These are phyloP conservation scores for Aspergillus melleus DNA, from an alignment of 2,329 filamentous ascomycete genomes.

Conservation along the genomic window DNA sequence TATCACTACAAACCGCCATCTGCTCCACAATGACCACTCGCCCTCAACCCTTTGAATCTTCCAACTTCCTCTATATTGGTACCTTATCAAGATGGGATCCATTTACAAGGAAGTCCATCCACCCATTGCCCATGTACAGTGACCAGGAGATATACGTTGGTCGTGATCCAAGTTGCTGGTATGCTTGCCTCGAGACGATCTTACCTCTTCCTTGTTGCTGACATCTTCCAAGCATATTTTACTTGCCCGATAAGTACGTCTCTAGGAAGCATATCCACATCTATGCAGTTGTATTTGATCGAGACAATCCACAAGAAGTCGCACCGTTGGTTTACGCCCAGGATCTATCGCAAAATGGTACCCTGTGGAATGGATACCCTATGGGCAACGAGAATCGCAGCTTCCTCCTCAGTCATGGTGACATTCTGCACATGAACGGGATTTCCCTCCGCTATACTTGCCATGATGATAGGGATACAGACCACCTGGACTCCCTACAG, in stretches of 20 bases:
- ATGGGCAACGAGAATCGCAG: conserved; percentile 35
- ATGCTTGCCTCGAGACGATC: background rate
- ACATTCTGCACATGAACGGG: conserved; percentile 30
- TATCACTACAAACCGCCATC: background rate
- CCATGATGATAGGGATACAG: conserved; percentile 1
- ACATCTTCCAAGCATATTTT: conserved; percentile 30
- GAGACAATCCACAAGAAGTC: conserved; percentile 36
- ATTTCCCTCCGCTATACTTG: conserved; percentile 19
- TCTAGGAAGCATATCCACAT: conserved; percentile 46
- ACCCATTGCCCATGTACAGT: conserved; percentile 27
- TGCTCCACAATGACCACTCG: background rate
- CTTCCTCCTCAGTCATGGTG: conserved; percentile 41
- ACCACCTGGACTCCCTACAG: conserved; percentile 30
- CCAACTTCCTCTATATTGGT: conserved; percentile 19
- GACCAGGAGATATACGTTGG: conserved; percentile 38
- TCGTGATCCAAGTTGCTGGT: conserved; percentile 35
- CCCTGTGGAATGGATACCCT: conserved; percentile 38
- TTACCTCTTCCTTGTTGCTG: background rate
- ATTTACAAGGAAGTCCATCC: conserved; percentile 7
- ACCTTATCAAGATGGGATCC: conserved; percentile 25
- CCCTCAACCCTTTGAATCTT: background rate
- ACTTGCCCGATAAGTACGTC: conserved; percentile 33
- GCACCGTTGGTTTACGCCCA: conserved; percentile 46
- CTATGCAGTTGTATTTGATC: conserved; percentile 45
- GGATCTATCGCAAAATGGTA: conserved; percentile 45